Evolutionary conservation across 768 basidiomycete species (phyloP).

Genomic region (Termitomyces heimii): DNA sequence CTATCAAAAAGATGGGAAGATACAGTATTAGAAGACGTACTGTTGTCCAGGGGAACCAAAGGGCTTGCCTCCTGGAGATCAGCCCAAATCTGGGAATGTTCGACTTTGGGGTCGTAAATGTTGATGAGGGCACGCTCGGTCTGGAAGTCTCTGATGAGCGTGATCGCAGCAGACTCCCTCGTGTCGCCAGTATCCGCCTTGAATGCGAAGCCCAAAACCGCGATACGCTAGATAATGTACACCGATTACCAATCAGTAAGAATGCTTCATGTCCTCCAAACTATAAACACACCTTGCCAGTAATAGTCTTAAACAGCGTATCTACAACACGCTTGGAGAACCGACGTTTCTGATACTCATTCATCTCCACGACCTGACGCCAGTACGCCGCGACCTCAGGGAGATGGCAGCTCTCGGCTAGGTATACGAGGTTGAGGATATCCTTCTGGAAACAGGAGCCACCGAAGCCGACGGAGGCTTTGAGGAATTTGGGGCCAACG

Average conservation of each 20-base stretch:
- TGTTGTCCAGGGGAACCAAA: conserved; percentile 49
- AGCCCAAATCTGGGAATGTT: conserved; percentile 79
- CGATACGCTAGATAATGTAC: conserved; percentile 56
- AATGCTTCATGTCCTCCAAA: not conserved
- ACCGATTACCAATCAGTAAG: not conserved
- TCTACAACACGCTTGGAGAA: conserved; percentile 97
- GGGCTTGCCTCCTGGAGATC: conserved; percentile 72
- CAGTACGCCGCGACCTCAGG: conserved; percentile 98
- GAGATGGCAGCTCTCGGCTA: conserved; percentile 89
- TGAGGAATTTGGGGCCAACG: conserved; percentile 92
- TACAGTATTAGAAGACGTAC: conserved; percentile 39
- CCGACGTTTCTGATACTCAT: conserved; percentile 95
- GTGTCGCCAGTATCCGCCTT: conserved; percentile 99
- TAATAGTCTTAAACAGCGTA: conserved; percentile 97
- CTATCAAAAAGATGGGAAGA: not conserved
- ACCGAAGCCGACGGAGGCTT: conserved; percentile 93
- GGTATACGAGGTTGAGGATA: conserved; percentile 97
- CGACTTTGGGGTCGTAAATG: conserved; percentile 91
- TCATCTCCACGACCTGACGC: conserved; percentile 96
- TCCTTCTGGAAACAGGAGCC: conserved; percentile 99
- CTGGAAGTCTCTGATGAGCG: conserved; percentile 90
- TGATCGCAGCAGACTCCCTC: conserved; percentile 94
- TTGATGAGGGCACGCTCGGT: conserved; percentile 82
- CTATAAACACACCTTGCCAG: conserved; percentile 67
- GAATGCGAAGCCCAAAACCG: conserved; percentile 97